Conservation (phyloP, 306 rosid genomes). For the Prunus salicina region DNA sequence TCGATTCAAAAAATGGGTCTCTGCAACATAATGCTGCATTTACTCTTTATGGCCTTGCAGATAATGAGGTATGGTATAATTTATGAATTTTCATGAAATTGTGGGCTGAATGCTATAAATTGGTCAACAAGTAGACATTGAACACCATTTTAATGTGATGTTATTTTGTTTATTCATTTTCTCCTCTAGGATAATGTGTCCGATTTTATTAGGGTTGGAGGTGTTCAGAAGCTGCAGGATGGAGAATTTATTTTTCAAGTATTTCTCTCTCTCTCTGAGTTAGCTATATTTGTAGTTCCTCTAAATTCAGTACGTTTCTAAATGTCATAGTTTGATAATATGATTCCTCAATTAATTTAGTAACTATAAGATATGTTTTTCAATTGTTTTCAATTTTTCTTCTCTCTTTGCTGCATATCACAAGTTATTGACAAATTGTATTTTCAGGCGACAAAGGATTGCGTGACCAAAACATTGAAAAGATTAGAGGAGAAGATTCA, state of each 20-base stretch:
- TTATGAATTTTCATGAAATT: conserved; percentile 17
- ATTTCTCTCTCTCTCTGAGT: conserved; percentile 26
- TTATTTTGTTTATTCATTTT: conserved; percentile 35
- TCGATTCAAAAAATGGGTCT: conserved; percentile 96
- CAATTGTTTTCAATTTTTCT: neutral
- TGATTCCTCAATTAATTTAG: conserved; percentile 1
- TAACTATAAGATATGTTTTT: conserved; percentile 7
- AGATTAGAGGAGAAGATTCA: conserved; percentile 97
- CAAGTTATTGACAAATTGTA: conserved; percentile 16
- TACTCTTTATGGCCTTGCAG: conserved; percentile 98
- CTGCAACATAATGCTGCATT: conserved; percentile 99
- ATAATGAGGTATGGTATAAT: conserved; percentile 69
- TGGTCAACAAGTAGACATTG: conserved; percentile 20
- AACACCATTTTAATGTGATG: conserved; percentile 26
- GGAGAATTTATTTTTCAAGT: conserved; percentile 99
- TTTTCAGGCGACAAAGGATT: conserved; percentile 94
- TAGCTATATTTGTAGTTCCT: conserved; percentile 15
- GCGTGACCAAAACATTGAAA: conserved; percentile 97
- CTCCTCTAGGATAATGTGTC: conserved; percentile 81
- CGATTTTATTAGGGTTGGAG: conserved; percentile 96
- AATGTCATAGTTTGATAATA: conserved; percentile 4
- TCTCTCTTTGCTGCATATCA: neutral
- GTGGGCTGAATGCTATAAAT: conserved; percentile 10
- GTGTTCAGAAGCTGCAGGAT: conserved; percentile 91
- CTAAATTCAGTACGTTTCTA: conserved; percentile 16